A percentile compares a stretch with the other conserved stretches of the same genome.
Conservation (phyloP, 2,329 filamentous ascomycete species). For the Hymenoscyphus occultus region DNA sequence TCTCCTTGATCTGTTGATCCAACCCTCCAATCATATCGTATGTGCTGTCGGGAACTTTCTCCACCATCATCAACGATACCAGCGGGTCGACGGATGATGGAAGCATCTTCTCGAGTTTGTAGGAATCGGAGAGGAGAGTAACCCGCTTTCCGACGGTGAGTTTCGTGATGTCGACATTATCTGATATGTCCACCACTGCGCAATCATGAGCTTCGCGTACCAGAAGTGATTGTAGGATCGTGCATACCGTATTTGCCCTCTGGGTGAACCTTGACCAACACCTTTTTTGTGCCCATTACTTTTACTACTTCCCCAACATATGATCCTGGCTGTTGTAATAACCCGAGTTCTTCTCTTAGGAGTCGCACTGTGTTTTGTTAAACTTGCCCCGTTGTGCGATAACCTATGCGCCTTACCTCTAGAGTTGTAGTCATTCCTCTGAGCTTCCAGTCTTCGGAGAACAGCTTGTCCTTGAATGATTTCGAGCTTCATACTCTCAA, state of each 20-base stretch:
- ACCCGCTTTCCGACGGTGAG: constrained; percentile 97
- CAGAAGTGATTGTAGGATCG: not conserved
- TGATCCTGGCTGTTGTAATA: constrained; percentile 94
- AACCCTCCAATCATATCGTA: constrained; percentile 99
- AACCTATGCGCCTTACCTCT: constrained; percentile 45
- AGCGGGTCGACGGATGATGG: constrained; percentile 97
- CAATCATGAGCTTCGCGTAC: constrained; percentile 20
- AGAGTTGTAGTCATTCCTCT: constrained; percentile 99
- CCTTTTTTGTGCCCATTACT: constrained; percentile 99
- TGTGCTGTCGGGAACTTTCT: constrained; percentile 98
- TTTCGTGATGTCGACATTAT: constrained; percentile 90
- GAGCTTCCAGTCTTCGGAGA: constrained; percentile 89
- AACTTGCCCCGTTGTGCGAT: constrained; percentile 2
- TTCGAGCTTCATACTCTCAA: constrained; percentile 99
- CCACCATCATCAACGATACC: constrained; percentile 99
- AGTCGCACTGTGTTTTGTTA: constrained; percentile 63
- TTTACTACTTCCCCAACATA: constrained; percentile 99
- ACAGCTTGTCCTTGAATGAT: constrained; percentile 98
- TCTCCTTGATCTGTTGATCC: constrained; percentile 99
- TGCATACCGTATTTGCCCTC: constrained; percentile 96
- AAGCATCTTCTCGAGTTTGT: constrained; percentile 98
- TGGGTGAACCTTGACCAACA: constrained; percentile 96
- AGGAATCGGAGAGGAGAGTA: constrained; percentile 91
- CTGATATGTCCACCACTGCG: constrained; percentile 89
- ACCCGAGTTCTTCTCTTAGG: constrained; percentile 88